Percentiles rank a stretch among this genome's conserved stretches.
phyloP scores from a whole-genome alignment of 805 yeast genomes.

The Wickerhamiella azymoides region DNA sequence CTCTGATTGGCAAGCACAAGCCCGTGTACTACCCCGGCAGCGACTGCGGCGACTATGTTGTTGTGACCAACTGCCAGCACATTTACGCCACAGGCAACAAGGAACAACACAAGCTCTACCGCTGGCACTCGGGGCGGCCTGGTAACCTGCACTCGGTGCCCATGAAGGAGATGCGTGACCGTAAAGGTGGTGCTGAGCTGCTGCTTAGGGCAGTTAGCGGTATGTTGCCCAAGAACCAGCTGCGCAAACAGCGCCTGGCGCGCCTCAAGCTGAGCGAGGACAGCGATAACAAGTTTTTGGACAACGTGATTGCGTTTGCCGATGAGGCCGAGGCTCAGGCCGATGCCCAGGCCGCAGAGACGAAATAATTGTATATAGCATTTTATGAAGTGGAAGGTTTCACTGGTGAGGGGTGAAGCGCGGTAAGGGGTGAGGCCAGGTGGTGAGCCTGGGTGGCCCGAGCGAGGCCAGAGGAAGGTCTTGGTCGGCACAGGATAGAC shows the following conservation, averaged over 20 bases:
- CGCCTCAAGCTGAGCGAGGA: constrained; percentile 83
- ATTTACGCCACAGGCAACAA: constrained; percentile 79
- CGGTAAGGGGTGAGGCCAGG: too few species aligned
- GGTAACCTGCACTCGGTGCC: constrained; percentile 76
- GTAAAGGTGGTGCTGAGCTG: constrained; percentile 81
- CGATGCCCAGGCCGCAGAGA: not conserved
- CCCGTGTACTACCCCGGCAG: constrained; percentile 62
- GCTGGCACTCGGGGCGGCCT: constrained; percentile 82
- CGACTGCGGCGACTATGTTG: constrained; percentile 95
- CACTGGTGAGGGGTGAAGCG: too few species aligned
- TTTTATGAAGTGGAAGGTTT: too few species aligned
- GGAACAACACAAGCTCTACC: constrained; percentile 63
- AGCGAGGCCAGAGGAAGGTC: too few species aligned
- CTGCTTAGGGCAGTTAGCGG: constrained; percentile 81
- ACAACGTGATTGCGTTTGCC: constrained; percentile 71
- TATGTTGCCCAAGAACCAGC: constrained; percentile 87
- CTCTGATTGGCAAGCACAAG: constrained; percentile 93
- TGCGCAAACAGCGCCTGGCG: constrained; percentile 63
- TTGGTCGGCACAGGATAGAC: too few species aligned
- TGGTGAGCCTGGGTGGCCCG: too few species aligned
- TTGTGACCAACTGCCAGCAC: constrained; percentile 80
- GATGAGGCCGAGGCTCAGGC: constrained; percentile 27
- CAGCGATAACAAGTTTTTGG: constrained; percentile 70
- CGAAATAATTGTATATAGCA: constrained; percentile 2
- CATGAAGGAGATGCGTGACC: constrained; percentile 59